phyloP scores from a whole-genome alignment of 2,329 filamentous ascomycete species.

The Lachnellula arida region DNA sequence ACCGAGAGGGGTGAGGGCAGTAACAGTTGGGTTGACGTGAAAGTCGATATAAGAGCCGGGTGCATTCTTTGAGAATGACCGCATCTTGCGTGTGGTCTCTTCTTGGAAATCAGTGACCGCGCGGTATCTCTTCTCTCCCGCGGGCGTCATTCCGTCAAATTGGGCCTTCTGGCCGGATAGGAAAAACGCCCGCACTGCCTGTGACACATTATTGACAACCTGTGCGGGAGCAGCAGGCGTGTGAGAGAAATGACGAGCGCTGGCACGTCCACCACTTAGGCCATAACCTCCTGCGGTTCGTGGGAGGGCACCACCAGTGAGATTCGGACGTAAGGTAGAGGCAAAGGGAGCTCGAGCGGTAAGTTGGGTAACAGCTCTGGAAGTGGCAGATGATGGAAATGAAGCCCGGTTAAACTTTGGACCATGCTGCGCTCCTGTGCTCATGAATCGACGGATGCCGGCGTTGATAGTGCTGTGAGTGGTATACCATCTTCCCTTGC shows the following conservation, averaged over 20 bases:
- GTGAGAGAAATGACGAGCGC: slow-evolving; percentile 85
- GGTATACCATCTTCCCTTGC: slow-evolving; percentile 59
- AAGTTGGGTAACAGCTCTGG: slow-evolving; percentile 53
- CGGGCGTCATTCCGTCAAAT: slow-evolving; percentile 71
- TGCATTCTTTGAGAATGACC: slow-evolving; percentile 47
- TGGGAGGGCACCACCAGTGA: slow-evolving; percentile 81
- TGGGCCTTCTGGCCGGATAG: slow-evolving; percentile 85
- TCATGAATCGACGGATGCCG: slow-evolving; percentile 38
- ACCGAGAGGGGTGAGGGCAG: slow-evolving; percentile 71
- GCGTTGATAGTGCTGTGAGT: slow-evolving; percentile 51
- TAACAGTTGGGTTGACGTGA: slow-evolving; percentile 80
- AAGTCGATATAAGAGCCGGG: slow-evolving; percentile 88
- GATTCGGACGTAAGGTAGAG: slow-evolving; percentile 80
- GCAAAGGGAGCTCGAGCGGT: slow-evolving; percentile 81
- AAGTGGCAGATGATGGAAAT: slow-evolving; percentile 52
- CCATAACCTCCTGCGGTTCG: slow-evolving; percentile 87
- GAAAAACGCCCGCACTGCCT: slow-evolving; percentile 86
- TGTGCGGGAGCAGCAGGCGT: slow-evolving; percentile 79
- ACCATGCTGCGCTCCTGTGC: slow-evolving; percentile 23
- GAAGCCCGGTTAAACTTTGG: slow-evolving; percentile 46
- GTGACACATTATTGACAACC: slow-evolving; percentile 91
- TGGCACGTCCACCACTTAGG: slow-evolving; percentile 62
- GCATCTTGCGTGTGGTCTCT: slow-evolving; percentile 64
- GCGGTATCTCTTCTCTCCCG: slow-evolving; percentile 75
- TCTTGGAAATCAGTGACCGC: slow-evolving; percentile 71